Evolutionary conservation across 2,329 filamentous ascomycete species (phyloP).

Genomic region (Cytospora piceae): DNA sequence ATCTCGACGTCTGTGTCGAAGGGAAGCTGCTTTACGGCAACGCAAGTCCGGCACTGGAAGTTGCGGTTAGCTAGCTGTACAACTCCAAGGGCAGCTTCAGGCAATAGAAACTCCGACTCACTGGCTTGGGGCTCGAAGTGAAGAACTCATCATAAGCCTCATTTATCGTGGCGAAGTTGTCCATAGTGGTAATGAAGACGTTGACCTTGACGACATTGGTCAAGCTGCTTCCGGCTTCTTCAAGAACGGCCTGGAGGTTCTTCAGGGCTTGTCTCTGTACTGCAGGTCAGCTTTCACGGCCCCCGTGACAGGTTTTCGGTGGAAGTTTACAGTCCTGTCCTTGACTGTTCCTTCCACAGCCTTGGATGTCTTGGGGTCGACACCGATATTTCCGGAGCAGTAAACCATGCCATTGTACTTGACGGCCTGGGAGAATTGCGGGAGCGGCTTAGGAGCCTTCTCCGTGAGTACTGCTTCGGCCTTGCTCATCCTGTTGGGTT

Average conservation of each 20-base stretch:
- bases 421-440: conserved; percentile 64
- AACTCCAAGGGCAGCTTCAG: background rate
- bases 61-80: background rate
- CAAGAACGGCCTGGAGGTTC: conserved; percentile 63
- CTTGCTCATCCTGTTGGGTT: conserved; percentile 20
- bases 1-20: conserved; percentile 75
- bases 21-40: conserved; percentile 74
- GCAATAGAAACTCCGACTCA: conserved; percentile 47
- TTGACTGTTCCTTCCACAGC: conserved; percentile 61
- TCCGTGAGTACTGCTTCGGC: conserved; percentile 47
- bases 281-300: conserved; percentile 20
- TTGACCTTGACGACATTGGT: conserved; percentile 69
- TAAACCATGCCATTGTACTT: conserved; percentile 70
- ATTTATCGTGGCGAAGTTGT: conserved; percentile 64
- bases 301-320: no score
- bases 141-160: conserved; percentile 58
- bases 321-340: conserved; percentile 51
- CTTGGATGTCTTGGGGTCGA: conserved; percentile 57
- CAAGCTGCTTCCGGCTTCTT: conserved; percentile 61
- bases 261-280: conserved; percentile 57
- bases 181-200: conserved; percentile 67
- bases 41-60: conserved; percentile 61
- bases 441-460: conserved; percentile 55
- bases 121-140: conserved; percentile 49
- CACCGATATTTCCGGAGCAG: conserved; percentile 66